Base-by-base conservation (phyloP, 192 early-diverging fungal species). In the Endogone sp. region DNA sequence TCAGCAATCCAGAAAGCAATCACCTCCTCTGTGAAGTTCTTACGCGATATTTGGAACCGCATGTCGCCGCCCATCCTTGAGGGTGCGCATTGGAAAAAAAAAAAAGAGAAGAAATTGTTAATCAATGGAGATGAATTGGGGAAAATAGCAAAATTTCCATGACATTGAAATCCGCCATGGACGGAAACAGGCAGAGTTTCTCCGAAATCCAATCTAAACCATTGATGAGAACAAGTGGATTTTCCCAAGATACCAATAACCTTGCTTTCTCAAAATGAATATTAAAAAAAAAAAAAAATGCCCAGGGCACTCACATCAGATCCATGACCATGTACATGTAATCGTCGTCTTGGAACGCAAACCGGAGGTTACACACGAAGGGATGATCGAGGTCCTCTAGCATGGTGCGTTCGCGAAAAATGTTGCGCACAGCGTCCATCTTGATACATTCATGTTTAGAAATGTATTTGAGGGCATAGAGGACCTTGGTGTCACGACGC, bases 1-100 rank as follows among this genome's bases (percentile, higher is more conserved):
- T 98, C 97, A 21, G 94, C 94, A n/a, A 93, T 87, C 88, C 93
- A 95, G 70, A 96, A 91, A 55, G 80, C 71, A 30, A 98, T 85
- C 0, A 88, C 86, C 62, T 85, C 85, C 77, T 97, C 95, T 49
- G 92, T 84, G 68, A 88, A 91, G 0, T 77, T 78, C 72, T 85
- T 79, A 21, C 89, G 75, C 65, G 90, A 85, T 49, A 95, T 68
- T 67, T 95, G 94, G 68, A 91, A 93, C 13, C 91, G 84, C 65
- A 95, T 75, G 72, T 95, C 93, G 6, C 94, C 93, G 28, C 92
- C 93, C 78, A 93, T 81, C 85, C 85, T 87, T n/a, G n/a, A n/a
- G n/a, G n/a, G n/a, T n/a, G n/a, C n/a, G n/a, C n/a, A n/a, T n/a
- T n/a, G n/a, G n/a, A n/a, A n/a, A n/a, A n/a, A n/a, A n/a, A n/a